Conservation (phyloP, 352 stramenopile species). For the Pythium brachiatum region DNA sequence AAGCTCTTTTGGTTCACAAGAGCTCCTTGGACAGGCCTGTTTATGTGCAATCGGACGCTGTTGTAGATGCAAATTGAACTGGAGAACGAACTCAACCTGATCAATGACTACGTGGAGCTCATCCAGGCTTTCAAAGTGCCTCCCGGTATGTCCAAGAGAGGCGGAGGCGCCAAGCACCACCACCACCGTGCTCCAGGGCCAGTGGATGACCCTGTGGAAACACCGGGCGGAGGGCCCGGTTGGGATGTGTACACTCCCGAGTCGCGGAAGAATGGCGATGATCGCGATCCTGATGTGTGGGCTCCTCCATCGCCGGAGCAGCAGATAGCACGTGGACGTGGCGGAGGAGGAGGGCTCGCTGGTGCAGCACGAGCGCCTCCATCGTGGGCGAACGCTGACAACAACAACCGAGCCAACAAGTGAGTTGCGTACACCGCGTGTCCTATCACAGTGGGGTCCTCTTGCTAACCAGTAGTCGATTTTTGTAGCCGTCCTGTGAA, state of each 20-base stretch:
- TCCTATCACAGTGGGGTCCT: background rate
- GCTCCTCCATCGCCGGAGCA: conserved; percentile 65
- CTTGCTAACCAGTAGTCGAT: background rate
- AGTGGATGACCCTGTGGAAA: conserved; percentile 25
- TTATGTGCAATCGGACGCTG: conserved; percentile 5
- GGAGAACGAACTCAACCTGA: conserved; percentile 73
- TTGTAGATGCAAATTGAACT: conserved; percentile 79
- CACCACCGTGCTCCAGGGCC: conserved; percentile 18
- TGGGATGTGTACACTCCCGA: conserved; percentile 60
- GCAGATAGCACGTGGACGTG: conserved; percentile 27
- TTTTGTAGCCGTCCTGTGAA: conserved; percentile 35
- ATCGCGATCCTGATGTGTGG: conserved; percentile 71
- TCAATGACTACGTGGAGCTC: conserved; percentile 76
- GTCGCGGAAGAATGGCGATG: conserved; percentile 29
- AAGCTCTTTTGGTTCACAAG: background rate
- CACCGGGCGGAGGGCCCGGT: conserved; percentile 22
- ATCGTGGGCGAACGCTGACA: conserved; percentile 57
- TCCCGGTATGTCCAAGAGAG: conserved; percentile 28
- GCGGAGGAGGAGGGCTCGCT: conserved; percentile 14
- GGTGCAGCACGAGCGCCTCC: conserved; percentile 32
- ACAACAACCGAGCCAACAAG: conserved; percentile 30
- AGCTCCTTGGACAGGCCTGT: conserved; percentile 3
- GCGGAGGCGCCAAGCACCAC: conserved; percentile 21
- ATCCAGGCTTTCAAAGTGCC: conserved; percentile 63
- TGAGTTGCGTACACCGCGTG: conserved; percentile 21